phyloP scores from a whole-genome alignment of 306 rosid genomes.

The Prunus salicina region DNA sequence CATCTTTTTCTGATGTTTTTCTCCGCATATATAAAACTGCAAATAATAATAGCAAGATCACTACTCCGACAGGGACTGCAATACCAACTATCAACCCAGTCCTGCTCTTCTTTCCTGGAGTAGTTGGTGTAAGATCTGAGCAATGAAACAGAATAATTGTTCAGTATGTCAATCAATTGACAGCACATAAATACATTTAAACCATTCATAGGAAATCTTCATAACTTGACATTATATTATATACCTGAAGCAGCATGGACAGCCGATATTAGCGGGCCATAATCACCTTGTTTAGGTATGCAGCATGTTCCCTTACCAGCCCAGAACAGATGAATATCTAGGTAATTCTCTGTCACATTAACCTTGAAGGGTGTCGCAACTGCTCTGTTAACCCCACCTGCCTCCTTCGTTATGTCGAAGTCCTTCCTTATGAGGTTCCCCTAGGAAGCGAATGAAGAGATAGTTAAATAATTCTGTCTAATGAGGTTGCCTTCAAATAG shows the following conservation, averaged over 20 bases:
- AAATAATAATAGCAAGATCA: slow-evolving; percentile 4
- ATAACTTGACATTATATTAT: not conserved
- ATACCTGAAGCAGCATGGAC: slow-evolving; percentile 19
- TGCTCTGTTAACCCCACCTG: too few species aligned
- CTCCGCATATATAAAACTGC: slow-evolving; percentile 3
- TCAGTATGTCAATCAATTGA: not conserved
- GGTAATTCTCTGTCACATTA: too few species aligned
- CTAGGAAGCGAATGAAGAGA: too few species aligned
- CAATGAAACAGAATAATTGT: not conserved
- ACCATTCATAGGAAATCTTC: not conserved
- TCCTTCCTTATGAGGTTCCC: too few species aligned
- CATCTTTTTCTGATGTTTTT: slow-evolving; percentile 1
- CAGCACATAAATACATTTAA: not conserved
- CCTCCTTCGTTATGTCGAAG: too few species aligned
- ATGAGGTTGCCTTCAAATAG: too few species aligned
- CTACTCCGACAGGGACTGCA: slow-evolving; percentile 6
- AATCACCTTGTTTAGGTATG: slow-evolving; percentile 9
- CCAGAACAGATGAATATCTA: too few species aligned
- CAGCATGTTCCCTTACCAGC: slow-evolving; percentile 21
- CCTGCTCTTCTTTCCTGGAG: slow-evolving; percentile 6
- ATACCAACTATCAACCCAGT: slow-evolving; percentile 18
- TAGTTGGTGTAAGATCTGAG: slow-evolving; percentile 1
- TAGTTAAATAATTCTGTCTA: too few species aligned
- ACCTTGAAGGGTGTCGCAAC: too few species aligned
- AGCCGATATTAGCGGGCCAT: slow-evolving; percentile 14